phyloP scores from a whole-genome alignment of 2,329 filamentous ascomycete species.

The Cordyceps tenuipes region DNA sequence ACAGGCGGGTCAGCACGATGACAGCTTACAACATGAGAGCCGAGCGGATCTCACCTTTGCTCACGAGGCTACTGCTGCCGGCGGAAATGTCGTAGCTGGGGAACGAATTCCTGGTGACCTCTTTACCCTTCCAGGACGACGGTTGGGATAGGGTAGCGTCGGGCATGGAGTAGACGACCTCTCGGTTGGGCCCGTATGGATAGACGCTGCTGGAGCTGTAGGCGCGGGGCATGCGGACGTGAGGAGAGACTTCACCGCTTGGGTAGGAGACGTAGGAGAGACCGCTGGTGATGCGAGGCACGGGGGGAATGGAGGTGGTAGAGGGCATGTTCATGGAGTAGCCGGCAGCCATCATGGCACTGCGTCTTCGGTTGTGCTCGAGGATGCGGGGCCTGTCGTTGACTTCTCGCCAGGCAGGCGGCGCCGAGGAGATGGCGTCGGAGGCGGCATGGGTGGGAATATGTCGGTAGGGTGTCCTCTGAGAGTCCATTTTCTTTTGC shows the following conservation, averaged over 20 bases:
- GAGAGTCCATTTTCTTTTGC: slow-evolving; percentile 34
- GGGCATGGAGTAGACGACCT: slow-evolving; percentile 24
- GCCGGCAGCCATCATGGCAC: slow-evolving; percentile 36
- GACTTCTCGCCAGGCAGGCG: slow-evolving; percentile 38
- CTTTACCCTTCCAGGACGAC: slow-evolving; percentile 34
- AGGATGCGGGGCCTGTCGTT: slow-evolving; percentile 39
- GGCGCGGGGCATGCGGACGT: slow-evolving; percentile 31
- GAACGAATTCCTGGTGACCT: slow-evolving; percentile 24
- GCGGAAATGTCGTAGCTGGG: slow-evolving; percentile 24
- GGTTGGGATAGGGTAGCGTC: slow-evolving; percentile 18
- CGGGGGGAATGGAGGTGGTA: slow-evolving; percentile 14
- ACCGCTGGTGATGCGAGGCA: slow-evolving; percentile 39
- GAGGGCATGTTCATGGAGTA: slow-evolving; percentile 27
- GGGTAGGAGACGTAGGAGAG: slow-evolving; percentile 41
- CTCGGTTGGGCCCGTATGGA: slow-evolving; percentile 23
- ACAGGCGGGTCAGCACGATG: neutral
- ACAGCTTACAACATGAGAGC: neutral
- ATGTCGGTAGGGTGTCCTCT: slow-evolving; percentile 45
- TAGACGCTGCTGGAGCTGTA: slow-evolving; percentile 36
- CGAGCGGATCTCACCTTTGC: slow-evolving; percentile 25
- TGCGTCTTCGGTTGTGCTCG: slow-evolving; percentile 42
- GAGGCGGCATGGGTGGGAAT: slow-evolving; percentile 53
- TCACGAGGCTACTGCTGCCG: slow-evolving; percentile 31
- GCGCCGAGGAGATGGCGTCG: slow-evolving; percentile 48
- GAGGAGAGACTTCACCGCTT: slow-evolving; percentile 30